Percentiles rank a stretch among this genome's conserved stretches.
Evolutionary conservation across 148 eudicot species (phyloP).

Genomic region (Dysphania ambrosioides): DNA sequence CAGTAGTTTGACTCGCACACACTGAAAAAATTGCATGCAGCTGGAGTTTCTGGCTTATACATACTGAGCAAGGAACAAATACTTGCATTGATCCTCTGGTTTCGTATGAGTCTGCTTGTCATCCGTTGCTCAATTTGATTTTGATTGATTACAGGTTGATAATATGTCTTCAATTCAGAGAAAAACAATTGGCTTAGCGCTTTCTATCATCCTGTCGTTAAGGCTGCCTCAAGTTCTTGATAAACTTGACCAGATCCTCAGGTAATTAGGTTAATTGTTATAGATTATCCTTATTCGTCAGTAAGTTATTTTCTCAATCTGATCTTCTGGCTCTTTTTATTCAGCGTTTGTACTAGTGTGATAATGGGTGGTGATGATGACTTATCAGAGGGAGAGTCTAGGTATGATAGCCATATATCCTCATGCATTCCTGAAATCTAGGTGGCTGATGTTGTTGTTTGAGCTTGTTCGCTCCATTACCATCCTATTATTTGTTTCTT

Average conservation of each 20-base stretch:
- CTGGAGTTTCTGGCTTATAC: not conserved
- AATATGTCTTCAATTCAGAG: constrained; percentile 68
- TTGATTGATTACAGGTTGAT: constrained; percentile 57
- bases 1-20: not conserved
- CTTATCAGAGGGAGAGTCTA: constrained; percentile 83
- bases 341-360: constrained; percentile 84
- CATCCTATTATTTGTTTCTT: constrained; percentile 8
- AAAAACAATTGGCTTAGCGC: constrained; percentile 82
- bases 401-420: constrained; percentile 51
- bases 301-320: not conserved
- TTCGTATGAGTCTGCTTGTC: not conserved
- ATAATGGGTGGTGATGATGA: constrained; percentile 81
- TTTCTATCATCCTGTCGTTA: constrained; percentile 79
- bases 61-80: not conserved
- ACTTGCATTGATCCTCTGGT: not conserved
- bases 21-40: not conserved
- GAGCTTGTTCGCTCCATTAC: constrained; percentile 15
- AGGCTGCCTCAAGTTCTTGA: constrained; percentile 90
- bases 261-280: constrained; percentile 39
- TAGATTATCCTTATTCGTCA: constrained; percentile 2
- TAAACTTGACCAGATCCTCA: constrained; percentile 84
- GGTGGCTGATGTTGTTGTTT: constrained; percentile 9
- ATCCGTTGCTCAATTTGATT: constrained; percentile 1
- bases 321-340: constrained; percentile 19
- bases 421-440: constrained; percentile 6